These are phyloP conservation scores for Termitomyces titanicus DNA, from an alignment of 768 basidiomycete genomes.

Conservation along the genomic window DNA sequence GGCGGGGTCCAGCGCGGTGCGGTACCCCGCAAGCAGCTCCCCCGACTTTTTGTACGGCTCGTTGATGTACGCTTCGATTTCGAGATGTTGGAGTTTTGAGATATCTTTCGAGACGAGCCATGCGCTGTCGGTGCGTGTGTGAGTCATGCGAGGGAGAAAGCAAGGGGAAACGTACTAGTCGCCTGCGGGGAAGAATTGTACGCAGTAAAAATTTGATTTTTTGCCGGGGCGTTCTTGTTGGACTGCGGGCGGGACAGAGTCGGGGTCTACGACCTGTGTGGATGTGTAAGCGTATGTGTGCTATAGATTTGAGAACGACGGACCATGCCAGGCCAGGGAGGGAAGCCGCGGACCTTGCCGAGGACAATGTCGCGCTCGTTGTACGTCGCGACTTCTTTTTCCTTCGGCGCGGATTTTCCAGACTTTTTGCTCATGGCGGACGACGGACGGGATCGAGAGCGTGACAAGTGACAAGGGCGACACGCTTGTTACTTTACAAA, in stretches of 20 bases:
- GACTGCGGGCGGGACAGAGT: conserved; percentile 57
- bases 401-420: conserved; percentile 7
- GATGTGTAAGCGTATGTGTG: too few species aligned
- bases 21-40: conserved; percentile 75
- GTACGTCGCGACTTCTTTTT: conserved; percentile 45
- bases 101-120: conserved; percentile 86
- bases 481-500: too few species aligned
- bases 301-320: conserved; percentile 31
- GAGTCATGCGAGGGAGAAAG: not conserved
- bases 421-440: conserved; percentile 63
- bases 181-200: conserved; percentile 88
- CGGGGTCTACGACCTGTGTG: conserved; percentile 75
- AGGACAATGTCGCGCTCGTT: conserved; percentile 81
- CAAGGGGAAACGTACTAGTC: conserved; percentile 72
- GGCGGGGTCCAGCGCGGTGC: conserved; percentile 60
- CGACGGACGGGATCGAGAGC: too few species aligned
- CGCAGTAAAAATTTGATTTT: conserved; percentile 65
- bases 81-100: conserved; percentile 68
- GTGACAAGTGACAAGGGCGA: too few species aligned
- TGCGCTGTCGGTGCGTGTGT: conserved; percentile 43
- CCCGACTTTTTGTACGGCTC: conserved; percentile 74
- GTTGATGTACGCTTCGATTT: conserved; percentile 80
- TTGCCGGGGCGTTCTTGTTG: conserved; percentile 71
- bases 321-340: conserved; percentile 94
- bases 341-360: conserved; percentile 90